Evolutionary conservation across 106 monocot species (phyloP).

Genomic region (Chionographis japonica): DNA sequence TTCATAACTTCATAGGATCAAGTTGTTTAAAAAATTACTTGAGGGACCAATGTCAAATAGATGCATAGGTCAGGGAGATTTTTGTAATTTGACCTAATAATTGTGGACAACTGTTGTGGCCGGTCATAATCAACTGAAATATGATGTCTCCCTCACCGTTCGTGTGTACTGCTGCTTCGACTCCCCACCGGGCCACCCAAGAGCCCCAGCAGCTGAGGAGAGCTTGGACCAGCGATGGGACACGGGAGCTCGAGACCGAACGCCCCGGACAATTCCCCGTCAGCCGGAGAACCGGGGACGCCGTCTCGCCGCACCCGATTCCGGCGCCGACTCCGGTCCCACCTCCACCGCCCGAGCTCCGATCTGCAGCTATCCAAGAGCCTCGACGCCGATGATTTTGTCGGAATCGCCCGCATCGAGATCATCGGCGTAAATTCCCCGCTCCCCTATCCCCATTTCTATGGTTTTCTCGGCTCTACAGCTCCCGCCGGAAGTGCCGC

Average conservation of each 20-base stretch:
- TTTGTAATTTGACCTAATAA: too few relatives aligned
- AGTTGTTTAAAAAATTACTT: too few relatives aligned
- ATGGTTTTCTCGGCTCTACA: background rate
- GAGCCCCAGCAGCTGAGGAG: too few relatives aligned
- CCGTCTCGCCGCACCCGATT: constrained; percentile 2
- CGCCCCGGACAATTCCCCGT: background rate
- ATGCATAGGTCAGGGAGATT: too few relatives aligned
- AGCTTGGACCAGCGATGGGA: constrained; percentile 8
- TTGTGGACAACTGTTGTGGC: too few relatives aligned
- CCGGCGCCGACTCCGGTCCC: background rate
- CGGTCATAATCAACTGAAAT: too few relatives aligned
- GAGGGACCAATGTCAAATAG: too few relatives aligned
- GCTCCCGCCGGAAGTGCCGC: background rate
- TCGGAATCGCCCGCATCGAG: constrained; percentile 34
- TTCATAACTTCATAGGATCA: too few relatives aligned
- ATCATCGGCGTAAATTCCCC: constrained; percentile 15
- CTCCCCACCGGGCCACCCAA: too few relatives aligned
- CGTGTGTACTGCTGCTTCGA: too few relatives aligned
- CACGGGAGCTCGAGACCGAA: constrained; percentile 12
- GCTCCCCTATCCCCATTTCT: background rate
- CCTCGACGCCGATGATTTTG: constrained; percentile 21
- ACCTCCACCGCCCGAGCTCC: constrained; percentile 1
- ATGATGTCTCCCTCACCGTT: too few relatives aligned
- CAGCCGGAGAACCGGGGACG: background rate
- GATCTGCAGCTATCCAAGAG: background rate